These are phyloP conservation scores for Friedmanniomyces simplex DNA, from an alignment of 495 filamentous ascomycete species.

Conservation along the genomic window DNA sequence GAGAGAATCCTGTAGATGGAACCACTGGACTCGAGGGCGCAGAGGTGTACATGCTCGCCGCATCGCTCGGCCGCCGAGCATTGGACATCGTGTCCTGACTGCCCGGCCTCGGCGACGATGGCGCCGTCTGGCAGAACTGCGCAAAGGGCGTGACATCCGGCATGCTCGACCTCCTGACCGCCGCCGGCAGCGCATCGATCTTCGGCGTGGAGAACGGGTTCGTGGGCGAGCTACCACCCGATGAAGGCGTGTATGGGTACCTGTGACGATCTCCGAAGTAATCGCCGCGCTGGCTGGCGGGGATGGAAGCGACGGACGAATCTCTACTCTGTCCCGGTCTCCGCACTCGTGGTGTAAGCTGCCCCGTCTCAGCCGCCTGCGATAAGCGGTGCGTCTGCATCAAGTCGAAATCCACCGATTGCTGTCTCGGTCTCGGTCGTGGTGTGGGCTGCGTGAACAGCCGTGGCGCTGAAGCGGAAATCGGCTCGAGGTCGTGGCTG, in stretches of 20 bases:
- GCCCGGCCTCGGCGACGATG: not conserved
- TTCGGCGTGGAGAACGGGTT: slow-evolving; percentile 11
- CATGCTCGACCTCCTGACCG: slow-evolving; percentile 16
- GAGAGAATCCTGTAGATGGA: not conserved
- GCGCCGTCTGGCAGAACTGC: slow-evolving; percentile 15
- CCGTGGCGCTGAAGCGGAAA: slow-evolving; percentile 13
- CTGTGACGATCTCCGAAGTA: slow-evolving; percentile 23
- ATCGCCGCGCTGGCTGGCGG: slow-evolving; percentile 20
- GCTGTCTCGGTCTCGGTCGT: not conserved
- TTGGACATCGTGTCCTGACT: not conserved
- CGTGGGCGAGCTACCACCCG: not conserved
- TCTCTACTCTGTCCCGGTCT: slow-evolving; percentile 22
- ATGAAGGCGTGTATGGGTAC: not conserved
- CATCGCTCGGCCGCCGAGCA: not conserved
- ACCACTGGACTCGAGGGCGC: not conserved
- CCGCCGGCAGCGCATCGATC: slow-evolving; percentile 10
- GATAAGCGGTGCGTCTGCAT: slow-evolving; percentile 35
- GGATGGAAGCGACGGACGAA: slow-evolving; percentile 15
- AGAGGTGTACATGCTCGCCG: not conserved
- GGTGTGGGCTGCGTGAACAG: slow-evolving; percentile 5
- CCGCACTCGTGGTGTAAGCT: slow-evolving; percentile 33
- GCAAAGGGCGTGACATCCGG: slow-evolving; percentile 20
- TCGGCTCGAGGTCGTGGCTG: slow-evolving; percentile 8
- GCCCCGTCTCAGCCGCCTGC: slow-evolving; percentile 39
- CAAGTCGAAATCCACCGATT: slow-evolving; percentile 27